A percentile compares a stretch with the other conserved stretches of the same genome.
Conservation (phyloP, 2,329 filamentous ascomycete species). For the Aspergillus sp. region DNA sequence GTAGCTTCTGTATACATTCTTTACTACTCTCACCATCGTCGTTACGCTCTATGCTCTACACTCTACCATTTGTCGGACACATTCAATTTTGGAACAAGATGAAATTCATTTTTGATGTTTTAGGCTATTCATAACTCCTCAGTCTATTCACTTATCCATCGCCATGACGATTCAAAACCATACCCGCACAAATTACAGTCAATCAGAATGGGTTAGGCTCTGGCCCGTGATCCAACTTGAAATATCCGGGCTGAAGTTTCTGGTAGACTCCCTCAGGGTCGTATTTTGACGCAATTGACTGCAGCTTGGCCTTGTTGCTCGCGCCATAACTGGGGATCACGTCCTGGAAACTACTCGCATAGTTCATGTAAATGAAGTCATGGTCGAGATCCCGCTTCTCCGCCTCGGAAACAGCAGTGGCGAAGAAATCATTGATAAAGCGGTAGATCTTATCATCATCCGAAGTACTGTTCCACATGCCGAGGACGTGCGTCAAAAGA, state of each 20-base stretch:
- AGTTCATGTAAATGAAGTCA: slow-evolving; percentile 47
- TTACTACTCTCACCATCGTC: too few species aligned
- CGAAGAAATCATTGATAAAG: slow-evolving; percentile 25
- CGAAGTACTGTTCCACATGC: slow-evolving; percentile 30
- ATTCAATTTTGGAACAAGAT: not conserved
- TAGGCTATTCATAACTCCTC: too few species aligned
- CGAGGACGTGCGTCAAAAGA: slow-evolving; percentile 28
- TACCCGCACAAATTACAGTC: not conserved
- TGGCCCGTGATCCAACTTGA: slow-evolving; percentile 36
- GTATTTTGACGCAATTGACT: slow-evolving; percentile 36
- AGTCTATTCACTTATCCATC: not conserved
- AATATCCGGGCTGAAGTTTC: slow-evolving; percentile 43
- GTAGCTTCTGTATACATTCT: too few species aligned
- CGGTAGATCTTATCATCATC: slow-evolving; percentile 32
- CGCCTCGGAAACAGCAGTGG: slow-evolving; percentile 28
- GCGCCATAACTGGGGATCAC: slow-evolving; percentile 44
- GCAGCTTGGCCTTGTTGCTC: slow-evolving; percentile 33
- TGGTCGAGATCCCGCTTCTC: slow-evolving; percentile 21
- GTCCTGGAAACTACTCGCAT: slow-evolving; percentile 46
- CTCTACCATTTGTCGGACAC: not conserved
- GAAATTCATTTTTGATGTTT: not conserved
- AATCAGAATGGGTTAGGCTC: not conserved
- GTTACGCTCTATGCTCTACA: too few species aligned
- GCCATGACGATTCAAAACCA: not conserved
- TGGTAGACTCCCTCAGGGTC: slow-evolving; percentile 45